Percentiles rank a stretch among this genome's conserved stretches.
Evolutionary conservation across 176 grass and related monocot species (phyloP).

Genomic region (Hsuehochloa calcarea): DNA sequence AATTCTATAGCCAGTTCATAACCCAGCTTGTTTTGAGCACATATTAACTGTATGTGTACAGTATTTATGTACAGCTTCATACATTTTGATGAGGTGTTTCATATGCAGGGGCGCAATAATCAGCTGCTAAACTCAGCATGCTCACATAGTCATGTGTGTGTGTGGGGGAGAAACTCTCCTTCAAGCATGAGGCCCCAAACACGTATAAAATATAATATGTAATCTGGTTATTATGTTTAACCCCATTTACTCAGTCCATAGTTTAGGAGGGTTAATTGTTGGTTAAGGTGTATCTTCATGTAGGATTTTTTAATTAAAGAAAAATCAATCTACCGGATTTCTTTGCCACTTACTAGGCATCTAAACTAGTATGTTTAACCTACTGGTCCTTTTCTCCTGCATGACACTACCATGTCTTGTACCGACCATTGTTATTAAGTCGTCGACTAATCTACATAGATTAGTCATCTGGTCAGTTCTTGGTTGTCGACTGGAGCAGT

Average conservation of each 20-base stretch:
- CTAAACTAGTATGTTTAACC: not conserved
- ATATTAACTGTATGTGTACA: not conserved
- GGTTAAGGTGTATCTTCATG: not conserved
- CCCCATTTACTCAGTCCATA: not conserved
- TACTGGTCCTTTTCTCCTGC: not conserved
- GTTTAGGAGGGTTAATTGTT: not conserved
- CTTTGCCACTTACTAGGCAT: slow-evolving; percentile 1
- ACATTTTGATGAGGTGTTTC: slow-evolving; percentile 12
- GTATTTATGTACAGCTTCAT: not conserved
- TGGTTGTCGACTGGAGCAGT: too few species aligned
- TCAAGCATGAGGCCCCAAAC: not conserved
- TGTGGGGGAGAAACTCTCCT: not conserved
- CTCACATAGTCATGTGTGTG: not conserved
- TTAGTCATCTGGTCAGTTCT: too few species aligned
- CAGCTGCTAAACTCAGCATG: not conserved
- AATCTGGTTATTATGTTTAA: slow-evolving; percentile 8
- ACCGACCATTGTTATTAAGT: not conserved
- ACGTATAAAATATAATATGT: not conserved
- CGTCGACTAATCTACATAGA: too few species aligned
- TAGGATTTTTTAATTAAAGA: not conserved
- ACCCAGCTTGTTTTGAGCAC: not conserved
- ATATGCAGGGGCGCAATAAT: not conserved
- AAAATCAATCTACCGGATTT: not conserved
- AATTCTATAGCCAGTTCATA: not conserved
- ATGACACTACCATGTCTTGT: not conserved